phyloP scores from a whole-genome alignment of 805 yeast genomes.

The Teunomyces tritomae region DNA sequence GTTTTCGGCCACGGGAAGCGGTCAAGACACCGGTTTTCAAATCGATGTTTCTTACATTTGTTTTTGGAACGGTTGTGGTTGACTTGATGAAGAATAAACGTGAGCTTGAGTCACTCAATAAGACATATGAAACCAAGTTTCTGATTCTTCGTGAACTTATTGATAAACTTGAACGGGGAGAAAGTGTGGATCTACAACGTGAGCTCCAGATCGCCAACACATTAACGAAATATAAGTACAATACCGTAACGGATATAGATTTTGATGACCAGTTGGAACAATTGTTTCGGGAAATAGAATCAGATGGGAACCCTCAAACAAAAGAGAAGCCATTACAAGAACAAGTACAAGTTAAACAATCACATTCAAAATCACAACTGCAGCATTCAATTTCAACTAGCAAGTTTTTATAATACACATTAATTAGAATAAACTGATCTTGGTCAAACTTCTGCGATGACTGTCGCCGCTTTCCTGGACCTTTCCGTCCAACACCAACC shows the following conservation, averaged over 20 bases:
- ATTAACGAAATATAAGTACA: conserved; percentile 37
- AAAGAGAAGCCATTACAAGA: too few relatives aligned
- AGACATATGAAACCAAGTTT: conserved; percentile 38
- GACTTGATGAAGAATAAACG: conserved; percentile 47
- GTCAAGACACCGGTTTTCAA: conserved; percentile 33
- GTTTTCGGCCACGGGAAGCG: background rate
- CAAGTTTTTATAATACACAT: conserved; percentile 9
- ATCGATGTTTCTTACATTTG: conserved; percentile 33
- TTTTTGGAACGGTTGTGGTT: conserved; percentile 46
- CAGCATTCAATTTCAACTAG: conserved; percentile 5
- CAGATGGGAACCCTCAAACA: too few relatives aligned
- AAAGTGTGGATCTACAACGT: conserved; percentile 40
- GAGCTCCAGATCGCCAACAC: conserved; percentile 42
- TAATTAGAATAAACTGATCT: conserved; percentile 15
- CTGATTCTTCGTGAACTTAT: conserved; percentile 30
- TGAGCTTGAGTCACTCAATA: conserved; percentile 40
- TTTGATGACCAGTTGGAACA: conserved; percentile 38
- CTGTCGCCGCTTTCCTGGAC: conserved; percentile 71
- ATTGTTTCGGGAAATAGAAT: conserved; percentile 31
- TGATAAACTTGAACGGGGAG: conserved; percentile 28
- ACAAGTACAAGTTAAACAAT: conserved; percentile 1
- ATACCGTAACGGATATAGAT: conserved; percentile 33
- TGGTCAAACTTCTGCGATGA: conserved; percentile 55
- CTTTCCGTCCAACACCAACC: conserved; percentile 70
- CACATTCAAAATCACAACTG: background rate